Evolutionary conservation across 768 basidiomycete genomes (phyloP).

Genomic region (Sporobolomyces pararoseus): DNA sequence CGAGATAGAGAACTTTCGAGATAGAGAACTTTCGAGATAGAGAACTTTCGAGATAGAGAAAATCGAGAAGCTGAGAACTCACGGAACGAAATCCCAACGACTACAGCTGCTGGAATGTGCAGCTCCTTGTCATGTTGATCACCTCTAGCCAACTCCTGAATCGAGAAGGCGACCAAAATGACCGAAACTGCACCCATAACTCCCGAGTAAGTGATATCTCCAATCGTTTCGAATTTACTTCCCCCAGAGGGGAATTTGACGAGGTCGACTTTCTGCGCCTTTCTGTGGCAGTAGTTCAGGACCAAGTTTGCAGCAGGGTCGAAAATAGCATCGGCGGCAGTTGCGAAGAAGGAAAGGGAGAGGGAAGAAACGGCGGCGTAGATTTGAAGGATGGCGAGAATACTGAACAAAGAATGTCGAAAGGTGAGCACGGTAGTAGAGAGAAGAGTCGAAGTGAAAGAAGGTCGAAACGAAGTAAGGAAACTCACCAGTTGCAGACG

Average conservation of each 20-base stretch:
- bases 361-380: constrained; percentile 83
- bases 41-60: not conserved
- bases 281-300: constrained; percentile 63
- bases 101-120: constrained; percentile 74
- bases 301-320: constrained; percentile 52
- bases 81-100: constrained; percentile 80
- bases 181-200: constrained; percentile 35
- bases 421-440: not conserved
- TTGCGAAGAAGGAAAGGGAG: constrained; percentile 82
- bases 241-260: constrained; percentile 75
- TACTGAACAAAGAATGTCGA: not conserved
- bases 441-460: not conserved
- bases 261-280: constrained; percentile 65
- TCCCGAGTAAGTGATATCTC: constrained; percentile 35
- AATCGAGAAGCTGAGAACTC: constrained; percentile 33
- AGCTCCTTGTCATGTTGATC: constrained; percentile 60
- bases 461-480: constrained; percentile 7
- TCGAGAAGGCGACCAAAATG: constrained; percentile 63
- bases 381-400: constrained; percentile 52
- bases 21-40: not conserved
- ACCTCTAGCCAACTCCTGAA: constrained; percentile 61
- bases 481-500: constrained; percentile 60
- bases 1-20: not conserved
- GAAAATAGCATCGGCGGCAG: constrained; percentile 66
- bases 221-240: constrained; percentile 30